These are phyloP conservation scores for Phytophthora lateralis DNA, from an alignment of 352 stramenopile species.

Conservation along the genomic window DNA sequence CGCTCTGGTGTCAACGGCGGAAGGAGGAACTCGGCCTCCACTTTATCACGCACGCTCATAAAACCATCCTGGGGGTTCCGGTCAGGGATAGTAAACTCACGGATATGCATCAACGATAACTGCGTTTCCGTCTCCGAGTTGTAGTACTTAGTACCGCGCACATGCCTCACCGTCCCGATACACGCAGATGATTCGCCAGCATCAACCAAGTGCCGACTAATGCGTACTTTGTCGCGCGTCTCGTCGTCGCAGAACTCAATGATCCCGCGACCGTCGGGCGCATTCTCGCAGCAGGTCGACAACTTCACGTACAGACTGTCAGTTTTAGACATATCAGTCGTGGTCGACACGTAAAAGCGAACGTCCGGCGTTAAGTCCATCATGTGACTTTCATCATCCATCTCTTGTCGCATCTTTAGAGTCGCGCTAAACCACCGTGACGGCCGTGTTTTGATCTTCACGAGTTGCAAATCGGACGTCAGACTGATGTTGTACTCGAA, in stretches of 20 bases:
- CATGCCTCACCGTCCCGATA: slow-evolving; percentile 63
- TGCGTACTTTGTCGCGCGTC: slow-evolving; percentile 46
- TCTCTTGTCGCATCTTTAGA: slow-evolving; percentile 84
- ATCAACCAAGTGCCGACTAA: slow-evolving; percentile 55
- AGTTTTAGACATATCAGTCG: slow-evolving; percentile 56
- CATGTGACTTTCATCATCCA: slow-evolving; percentile 54
- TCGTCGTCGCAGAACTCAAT: slow-evolving; percentile 61
- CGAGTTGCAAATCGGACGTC: slow-evolving; percentile 57
- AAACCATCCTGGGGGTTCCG: slow-evolving; percentile 51
- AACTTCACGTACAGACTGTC: slow-evolving; percentile 50
- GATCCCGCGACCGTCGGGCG: slow-evolving; percentile 52
- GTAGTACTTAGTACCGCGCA: slow-evolving; percentile 55
- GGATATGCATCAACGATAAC: slow-evolving; percentile 57
- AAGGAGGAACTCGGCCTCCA: slow-evolving; percentile 70
- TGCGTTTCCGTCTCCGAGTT: slow-evolving; percentile 36
- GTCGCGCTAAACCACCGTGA: slow-evolving; percentile 80
- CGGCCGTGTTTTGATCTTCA: slow-evolving; percentile 63
- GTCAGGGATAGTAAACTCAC: slow-evolving; percentile 63
- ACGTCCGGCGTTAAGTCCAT: slow-evolving; percentile 80
- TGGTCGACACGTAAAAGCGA: slow-evolving; percentile 80
- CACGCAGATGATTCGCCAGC: slow-evolving; percentile 45
- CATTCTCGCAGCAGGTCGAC: slow-evolving; percentile 34
- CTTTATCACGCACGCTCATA: slow-evolving; percentile 55
- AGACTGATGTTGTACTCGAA: slow-evolving; percentile 75
- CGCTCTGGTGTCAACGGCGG: slow-evolving; percentile 59